Percentiles rank a stretch among this genome's conserved stretches.
Conservation (phyloP, 768 basidiomycete genomes). For the Fomitopsis pulvina region DNA sequence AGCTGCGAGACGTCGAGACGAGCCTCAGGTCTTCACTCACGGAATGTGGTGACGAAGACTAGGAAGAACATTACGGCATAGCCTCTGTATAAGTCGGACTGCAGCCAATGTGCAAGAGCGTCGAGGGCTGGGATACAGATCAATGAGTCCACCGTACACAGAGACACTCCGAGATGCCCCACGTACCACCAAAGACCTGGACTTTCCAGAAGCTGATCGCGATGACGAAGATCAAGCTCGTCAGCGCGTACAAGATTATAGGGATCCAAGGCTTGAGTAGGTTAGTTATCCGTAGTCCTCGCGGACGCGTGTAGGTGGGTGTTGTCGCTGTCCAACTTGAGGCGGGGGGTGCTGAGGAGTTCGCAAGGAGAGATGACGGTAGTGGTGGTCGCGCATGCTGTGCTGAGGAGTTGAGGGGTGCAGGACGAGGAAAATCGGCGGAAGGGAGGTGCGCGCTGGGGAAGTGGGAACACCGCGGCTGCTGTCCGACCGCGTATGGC, state of each 20-base stretch:
- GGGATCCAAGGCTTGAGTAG: constrained; percentile 73
- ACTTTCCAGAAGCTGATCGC: constrained; percentile 82
- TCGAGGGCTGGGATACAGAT: constrained; percentile 59
- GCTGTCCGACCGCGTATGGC: constrained; percentile 2
- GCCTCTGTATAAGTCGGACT: constrained; percentile 64
- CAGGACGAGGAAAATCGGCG: constrained; percentile 3
- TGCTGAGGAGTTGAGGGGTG: constrained; percentile 6
- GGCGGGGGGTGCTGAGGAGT: constrained; percentile 3
- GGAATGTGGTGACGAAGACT: constrained; percentile 84
- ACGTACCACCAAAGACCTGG: constrained; percentile 77
- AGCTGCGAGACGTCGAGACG: constrained; percentile 7
- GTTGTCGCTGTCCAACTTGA: constrained; percentile 12
- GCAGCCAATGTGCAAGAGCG: constrained; percentile 71
- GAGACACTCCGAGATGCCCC: not conserved
- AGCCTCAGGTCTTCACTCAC: constrained; percentile 38
- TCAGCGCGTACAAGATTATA: constrained; percentile 67
- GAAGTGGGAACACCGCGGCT: constrained; percentile 10
- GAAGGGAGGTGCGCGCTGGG: constrained; percentile 12
- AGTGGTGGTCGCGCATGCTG: constrained; percentile 4
- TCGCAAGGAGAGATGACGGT: constrained; percentile 3
- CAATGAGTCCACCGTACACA: constrained; percentile 3
- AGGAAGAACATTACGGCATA: constrained; percentile 73
- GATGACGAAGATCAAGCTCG: constrained; percentile 68
- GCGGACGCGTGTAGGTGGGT: constrained; percentile 22
- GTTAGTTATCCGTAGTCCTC: constrained; percentile 46